Evolutionary conservation across 2,329 filamentous ascomycete genomes (phyloP), one percentile per base, ranked within the genome.

Genomic region (Exophiala sp.): DNA sequence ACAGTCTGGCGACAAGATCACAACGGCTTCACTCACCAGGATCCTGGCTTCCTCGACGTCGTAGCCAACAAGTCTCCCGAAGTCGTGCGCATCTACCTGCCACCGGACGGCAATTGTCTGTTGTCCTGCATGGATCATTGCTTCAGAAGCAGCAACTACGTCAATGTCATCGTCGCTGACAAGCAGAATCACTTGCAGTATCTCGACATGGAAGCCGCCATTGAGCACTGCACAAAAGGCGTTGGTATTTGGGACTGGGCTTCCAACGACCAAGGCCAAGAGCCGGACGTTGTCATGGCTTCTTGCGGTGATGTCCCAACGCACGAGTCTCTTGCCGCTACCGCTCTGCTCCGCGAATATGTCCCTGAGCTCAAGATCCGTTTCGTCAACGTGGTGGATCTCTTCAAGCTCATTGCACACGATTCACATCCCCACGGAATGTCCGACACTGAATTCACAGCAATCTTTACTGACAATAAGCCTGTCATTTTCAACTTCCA

Each of bases 401-500:
- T 91, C 20, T 91, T 91, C 83, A 89, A 88, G 71, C 78, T 91
- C 44, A 88, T 90, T 63, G 81, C 84, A 55, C 76, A 82, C 52
- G 74, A 71, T 16, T 82, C 89, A 63, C 88, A 91, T 67, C 84
- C 87, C 0, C 88, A 91, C 71, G 88, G 87, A 38, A 76, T 91
- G 53, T 78, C 76, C 0, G 83, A 88, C 62, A 60, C 63, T 14
- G 84, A 89, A 66, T 91, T 85, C 81, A 71, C 71, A 11, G 76
- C 85, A 36, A 73, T 90, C 60, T 91, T 91, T 76, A 91, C 87
- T 1, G 76, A 78, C 12, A 75, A 89, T 73, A 84, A 78, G 61
- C 88, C 87, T 18, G 76, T 89, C 66, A 83, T 91, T 66, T 91
- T 91, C 77, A 91, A 90, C 75, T 91, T 91, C 81, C 88, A 91